Evolutionary conservation across 257 asterid genomes (phyloP), one percentile per base, ranked within the genome.

Genomic region (Ligustrum vulgare): DNA sequence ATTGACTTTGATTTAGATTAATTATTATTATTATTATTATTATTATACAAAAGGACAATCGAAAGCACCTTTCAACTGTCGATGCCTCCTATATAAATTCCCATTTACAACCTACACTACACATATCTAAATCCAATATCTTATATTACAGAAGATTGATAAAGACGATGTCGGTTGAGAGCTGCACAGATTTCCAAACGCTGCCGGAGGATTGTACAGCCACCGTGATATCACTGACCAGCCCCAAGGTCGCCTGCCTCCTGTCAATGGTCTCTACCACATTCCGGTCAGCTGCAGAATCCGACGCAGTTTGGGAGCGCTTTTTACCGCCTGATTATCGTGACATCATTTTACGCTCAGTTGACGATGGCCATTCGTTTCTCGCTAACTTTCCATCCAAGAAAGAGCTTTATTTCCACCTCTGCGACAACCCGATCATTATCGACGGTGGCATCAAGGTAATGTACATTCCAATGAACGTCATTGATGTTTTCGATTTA

Each of bases 121-220:
- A 2, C 49, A 43, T 11, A 2, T 43, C 51, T 12, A 43, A 43
- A 43, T 43, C 51, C 6, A 43, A 2, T 43, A 43, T 43, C 6
- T 43, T 13, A 43, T 60, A 8, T 0, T n/a, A n/a, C n/a, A n/a
- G n/a, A n/a, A n/a, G 2, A 60, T 2, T 22, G 15, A 23, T 3
- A 9, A 2, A 58, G 15, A 60, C 67, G 18, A 91, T 84, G 91
- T 89, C 85, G 87, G 85, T 74, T 69, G 84, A 82, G 70, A 80
- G 70, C 58, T 73, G 28, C 34, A 64, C 79, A 47, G 78, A 77
- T 47, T 72, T 88, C 47, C 74, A 72, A 71, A 84, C 79, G 34
- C 83, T 94, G 64, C 97, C 98, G 3, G 97, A 90, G 80, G 97
- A 87, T 56, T 91, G 97, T 82, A 82, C 90, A 72, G 94, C 96